These are phyloP conservation scores for Podila horticola DNA, from an alignment of 192 early-diverging fungal genomes.

Conservation along the genomic window DNA sequence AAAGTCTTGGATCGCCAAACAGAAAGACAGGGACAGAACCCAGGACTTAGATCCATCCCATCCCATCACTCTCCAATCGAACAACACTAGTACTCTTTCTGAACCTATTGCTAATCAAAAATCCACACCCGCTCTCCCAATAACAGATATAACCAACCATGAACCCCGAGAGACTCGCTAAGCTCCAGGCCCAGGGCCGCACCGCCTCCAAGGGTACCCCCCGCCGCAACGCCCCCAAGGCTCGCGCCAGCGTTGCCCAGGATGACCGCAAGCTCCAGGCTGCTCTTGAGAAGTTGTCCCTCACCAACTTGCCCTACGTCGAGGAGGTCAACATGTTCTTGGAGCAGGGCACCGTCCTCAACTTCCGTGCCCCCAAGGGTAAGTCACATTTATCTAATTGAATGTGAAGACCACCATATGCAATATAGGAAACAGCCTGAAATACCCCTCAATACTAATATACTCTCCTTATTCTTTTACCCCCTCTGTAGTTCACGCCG, in stretches of 20 bases:
- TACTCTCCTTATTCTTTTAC: not conserved
- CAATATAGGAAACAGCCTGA: too few species aligned
- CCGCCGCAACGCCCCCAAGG: slow-evolving; percentile 92
- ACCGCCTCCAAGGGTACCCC: slow-evolving; percentile 95
- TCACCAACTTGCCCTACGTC: slow-evolving; percentile 85
- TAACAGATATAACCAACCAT: slow-evolving; percentile 52
- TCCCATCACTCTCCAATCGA: too few species aligned
- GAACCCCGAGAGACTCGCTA: slow-evolving; percentile 94
- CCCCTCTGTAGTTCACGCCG: slow-evolving; percentile 76
- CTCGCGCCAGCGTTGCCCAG: slow-evolving; percentile 63
- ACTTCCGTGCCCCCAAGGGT: slow-evolving; percentile 93
- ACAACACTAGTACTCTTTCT: too few species aligned
- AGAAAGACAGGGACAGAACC: too few species aligned
- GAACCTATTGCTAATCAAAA: too few species aligned
- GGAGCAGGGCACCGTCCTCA: slow-evolving; percentile 90
- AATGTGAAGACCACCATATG: not conserved
- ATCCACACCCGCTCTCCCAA: not conserved
- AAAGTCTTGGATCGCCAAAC: too few species aligned
- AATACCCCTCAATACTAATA: too few species aligned
- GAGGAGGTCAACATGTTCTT: slow-evolving; percentile 99
- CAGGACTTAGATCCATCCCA: too few species aligned
- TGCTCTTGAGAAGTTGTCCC: slow-evolving; percentile 91
- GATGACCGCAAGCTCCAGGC: slow-evolving; percentile 97
- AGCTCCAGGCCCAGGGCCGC: slow-evolving; percentile 90
- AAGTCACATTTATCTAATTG: slow-evolving; percentile 20